These are phyloP conservation scores for Ceratocystiopsis minuta DNA, from an alignment of 2,329 filamentous ascomycete species.

Conservation along the genomic window DNA sequence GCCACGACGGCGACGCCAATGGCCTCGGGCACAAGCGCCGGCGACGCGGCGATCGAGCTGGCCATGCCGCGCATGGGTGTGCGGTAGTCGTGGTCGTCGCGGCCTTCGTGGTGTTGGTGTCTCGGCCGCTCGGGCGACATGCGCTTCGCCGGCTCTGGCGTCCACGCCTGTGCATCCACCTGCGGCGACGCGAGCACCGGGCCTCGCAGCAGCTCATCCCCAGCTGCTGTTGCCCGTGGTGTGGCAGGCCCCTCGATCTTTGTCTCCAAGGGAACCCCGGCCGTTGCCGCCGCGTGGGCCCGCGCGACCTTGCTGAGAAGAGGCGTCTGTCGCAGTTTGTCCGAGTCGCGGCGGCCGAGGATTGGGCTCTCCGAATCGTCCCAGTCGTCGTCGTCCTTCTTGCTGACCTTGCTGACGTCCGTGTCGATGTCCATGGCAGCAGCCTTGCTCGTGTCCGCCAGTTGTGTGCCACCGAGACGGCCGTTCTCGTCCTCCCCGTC, in stretches of 20 bases:
- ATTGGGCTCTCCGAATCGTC: conserved; percentile 12
- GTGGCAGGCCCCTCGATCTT: conserved; percentile 1
- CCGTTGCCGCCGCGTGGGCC: not conserved
- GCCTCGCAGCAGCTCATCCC: conserved; percentile 3
- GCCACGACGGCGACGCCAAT: not conserved
- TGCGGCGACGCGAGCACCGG: conserved; percentile 7
- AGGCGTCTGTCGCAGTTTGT: conserved; percentile 8
- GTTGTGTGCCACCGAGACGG: conserved; percentile 6
- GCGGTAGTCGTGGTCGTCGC: conserved; percentile 1
- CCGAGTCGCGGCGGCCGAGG: conserved; percentile 16
- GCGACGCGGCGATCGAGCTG: conserved; percentile 1
- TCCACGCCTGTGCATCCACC: not conserved
- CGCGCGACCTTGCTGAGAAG: not conserved
- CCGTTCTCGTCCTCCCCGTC: conserved; percentile 8
- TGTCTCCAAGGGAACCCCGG: no score
- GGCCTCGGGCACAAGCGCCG: conserved; percentile 4
- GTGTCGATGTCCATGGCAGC: not conserved
- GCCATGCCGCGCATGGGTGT: conserved; percentile 1
- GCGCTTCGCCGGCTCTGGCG: conserved; percentile 6
- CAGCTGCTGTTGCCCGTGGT: conserved; percentile 2
- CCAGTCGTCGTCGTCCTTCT: conserved; percentile 4
- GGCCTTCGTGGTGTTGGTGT: no score
- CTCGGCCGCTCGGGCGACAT: not conserved
- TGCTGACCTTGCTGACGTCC: not conserved
- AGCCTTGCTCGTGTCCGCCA: not conserved